Base-by-base conservation (phyloP, 2,329 filamentous ascomycete genomes). In the Aspergillus quadrilineatus region DNA sequence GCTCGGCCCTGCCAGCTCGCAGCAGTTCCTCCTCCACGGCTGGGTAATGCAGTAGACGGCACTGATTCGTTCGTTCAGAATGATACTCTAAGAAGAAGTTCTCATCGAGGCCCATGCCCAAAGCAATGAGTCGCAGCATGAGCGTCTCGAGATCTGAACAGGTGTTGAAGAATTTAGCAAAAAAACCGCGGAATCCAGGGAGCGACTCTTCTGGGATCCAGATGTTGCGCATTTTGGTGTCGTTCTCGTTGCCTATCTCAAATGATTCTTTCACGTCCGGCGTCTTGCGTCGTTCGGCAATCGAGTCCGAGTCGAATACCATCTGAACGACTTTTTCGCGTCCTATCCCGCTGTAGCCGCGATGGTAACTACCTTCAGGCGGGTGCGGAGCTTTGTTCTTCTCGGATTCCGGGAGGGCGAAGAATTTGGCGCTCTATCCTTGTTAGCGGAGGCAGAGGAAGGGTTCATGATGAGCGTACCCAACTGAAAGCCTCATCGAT, bases 141-240 rank as follows among this genome's bases (percentile, higher is more conserved):
- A 52, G 30, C 14, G 50, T 52, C 6, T 52, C 50, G 3, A 52
- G 29, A 1, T 22, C 30, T 2, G 50, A 52, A 29, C 50, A 52
- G 1, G 69, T 66, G 69, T 74, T 75, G 55, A 70, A 75, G 48
- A 74, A 69, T 9, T 50, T 32, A 0, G 41, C 42, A 15, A 72
- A 69, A 52, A 71, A 71, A 0, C 12, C 47, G 7, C 71, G 69
- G 58, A 80, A 81, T 1, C 71, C 72, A 0, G 77, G 76, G 1
- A 80, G 68, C 1, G 70, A 66, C 8, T 72, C 65, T 4, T 78
- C 73, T 0, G 77, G 77, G 1, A 79, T 65, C 79, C 78, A 80
- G 34, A 78, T 75, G 55, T 80, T 80, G 8, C 73, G 71, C 54
- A 77, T 73, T 1, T 71, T 63, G 8, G 65, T 60, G 53, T 80